These are phyloP conservation scores for Nematocida homosporus DNA, from an alignment of 371 early-diverging fungal species.

Conservation along the genomic window DNA sequence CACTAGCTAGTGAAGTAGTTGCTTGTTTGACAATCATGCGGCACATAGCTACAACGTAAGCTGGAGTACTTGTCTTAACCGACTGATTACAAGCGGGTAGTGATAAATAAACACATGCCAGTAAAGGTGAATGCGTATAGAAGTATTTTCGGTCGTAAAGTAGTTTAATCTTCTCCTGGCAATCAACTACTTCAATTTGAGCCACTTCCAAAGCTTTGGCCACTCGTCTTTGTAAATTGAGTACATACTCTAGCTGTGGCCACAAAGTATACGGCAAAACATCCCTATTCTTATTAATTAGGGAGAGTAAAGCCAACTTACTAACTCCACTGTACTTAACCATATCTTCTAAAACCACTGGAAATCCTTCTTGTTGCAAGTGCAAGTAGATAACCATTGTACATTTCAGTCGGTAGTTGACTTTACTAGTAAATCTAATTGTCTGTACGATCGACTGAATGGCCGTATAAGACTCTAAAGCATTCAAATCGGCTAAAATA, in stretches of 20 bases:
- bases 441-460: background rate
- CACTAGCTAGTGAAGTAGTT: background rate
- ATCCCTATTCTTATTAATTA: constrained; percentile 10
- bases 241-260: background rate
- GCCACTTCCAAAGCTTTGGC: background rate
- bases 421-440: background rate
- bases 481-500: background rate
- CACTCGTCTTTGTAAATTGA: constrained; percentile 1
- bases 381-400: background rate
- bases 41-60: background rate
- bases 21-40: background rate
- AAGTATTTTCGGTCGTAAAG: constrained; percentile 23
- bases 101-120: constrained; percentile 10
- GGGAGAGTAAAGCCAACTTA: constrained; percentile 27
- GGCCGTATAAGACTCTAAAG: background rate
- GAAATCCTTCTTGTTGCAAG: constrained; percentile 7
- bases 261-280: background rate
- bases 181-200: background rate
- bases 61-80: background rate
- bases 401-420: background rate
- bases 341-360: constrained; percentile 48
- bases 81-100: background rate
- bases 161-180: background rate
- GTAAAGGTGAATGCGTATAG: constrained; percentile 43
- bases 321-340: constrained; percentile 2